Base-by-base conservation (phyloP, 2,329 filamentous ascomycete genomes). In the Camptophora hylomeconis region DNA sequence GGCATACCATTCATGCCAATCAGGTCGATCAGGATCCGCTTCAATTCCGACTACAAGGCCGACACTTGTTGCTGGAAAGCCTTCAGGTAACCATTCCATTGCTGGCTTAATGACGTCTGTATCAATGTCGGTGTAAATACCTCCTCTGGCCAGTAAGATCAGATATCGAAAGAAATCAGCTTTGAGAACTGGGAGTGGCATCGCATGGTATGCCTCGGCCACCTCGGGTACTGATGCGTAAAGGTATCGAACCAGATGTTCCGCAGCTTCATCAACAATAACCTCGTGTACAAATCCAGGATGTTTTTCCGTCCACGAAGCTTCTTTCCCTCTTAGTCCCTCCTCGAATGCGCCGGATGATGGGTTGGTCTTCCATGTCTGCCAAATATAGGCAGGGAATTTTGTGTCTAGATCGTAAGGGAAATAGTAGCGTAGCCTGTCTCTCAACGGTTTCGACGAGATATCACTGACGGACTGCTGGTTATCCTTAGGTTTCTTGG, bases 361-460 rank as follows among this genome's bases (percentile, higher is more conserved):
- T 0, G 87, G 86, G 1, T 74, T 80, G 48, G 73, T 77, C 55
- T 92, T 94, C 89, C 89, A 98, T 9, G 89, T 98, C 65, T 98
- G 89, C 89, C 89, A 98, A 50, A 98, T 92, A 62, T 93, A 95
- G 32, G 84, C 86, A 3, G 89, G 89, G 54, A 95, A 95, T 54
- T 87, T 92, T 44, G 66, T 57, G 48, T 84, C 74, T 38, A 87
- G 67, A 48, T 93, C 80, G 64, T 95, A 98, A 12, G 86, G 83
- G 56, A 89, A 95, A 45, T 92, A 80, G 61, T 92, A 94, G 29
- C 76, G 77, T 33, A 98, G 72, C 58, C 89, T 70, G 40, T 93
- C 61, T 69, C 79, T 65, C 30, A 86, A 66, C 10, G 79, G 74
- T 58, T 80, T 74, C 49, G 67, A 70, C 34, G 74, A 72, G 49